Base-by-base conservation (phyloP, 139 green algal species). In the Tetraselmis striata region DNA sequence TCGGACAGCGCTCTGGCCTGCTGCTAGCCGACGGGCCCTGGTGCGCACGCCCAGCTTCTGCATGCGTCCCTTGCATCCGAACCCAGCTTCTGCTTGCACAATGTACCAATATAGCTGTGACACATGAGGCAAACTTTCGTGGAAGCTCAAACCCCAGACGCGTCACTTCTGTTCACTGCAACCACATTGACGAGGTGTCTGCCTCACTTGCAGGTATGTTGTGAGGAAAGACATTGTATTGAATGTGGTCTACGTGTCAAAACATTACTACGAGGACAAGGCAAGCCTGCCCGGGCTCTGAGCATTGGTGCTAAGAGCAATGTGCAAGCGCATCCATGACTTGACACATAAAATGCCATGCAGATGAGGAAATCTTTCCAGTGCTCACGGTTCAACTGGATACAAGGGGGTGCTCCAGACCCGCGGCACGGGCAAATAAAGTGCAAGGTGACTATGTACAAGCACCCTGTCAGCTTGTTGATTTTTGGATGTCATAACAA, bases 1-100 rank as follows among this genome's bases (percentile, higher is more conserved):
- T 97, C 45, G 97, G 96, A 1, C 97, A 99, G 87, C 89, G 97
- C 0, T 91, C 92, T 22, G 97, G 96, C 76, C 90, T 99, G 28
- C 85, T 88, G n/a, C 92, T 99, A 77, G 86, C 92, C 2, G 95
- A 93, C 1, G 96, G 96, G 22, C 97, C 97, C 25, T 99, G 97
- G 96, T 96, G 80, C 83, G 92, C n/a, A n/a, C n/a, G n/a, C n/a
- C n/a, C n/a, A n/a, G n/a, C n/a, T n/a, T n/a, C n/a, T n/a, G n/a
- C n/a, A n/a, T n/a, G n/a, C n/a, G n/a, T n/a, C n/a, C n/a, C n/a
- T n/a, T n/a, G n/a, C n/a, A n/a, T 80, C 28, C n/a, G 28, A 29
- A 79, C 1, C 45, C 2, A 32, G 29, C 22, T 31, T 2, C 29
- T 31, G n/a, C 29, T 5, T 77, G 79, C 45, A 76, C 2, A 30